Evolutionary conservation across 371 early-diverging fungal genomes (phyloP).

Genomic region (Mortierella sp.): DNA sequence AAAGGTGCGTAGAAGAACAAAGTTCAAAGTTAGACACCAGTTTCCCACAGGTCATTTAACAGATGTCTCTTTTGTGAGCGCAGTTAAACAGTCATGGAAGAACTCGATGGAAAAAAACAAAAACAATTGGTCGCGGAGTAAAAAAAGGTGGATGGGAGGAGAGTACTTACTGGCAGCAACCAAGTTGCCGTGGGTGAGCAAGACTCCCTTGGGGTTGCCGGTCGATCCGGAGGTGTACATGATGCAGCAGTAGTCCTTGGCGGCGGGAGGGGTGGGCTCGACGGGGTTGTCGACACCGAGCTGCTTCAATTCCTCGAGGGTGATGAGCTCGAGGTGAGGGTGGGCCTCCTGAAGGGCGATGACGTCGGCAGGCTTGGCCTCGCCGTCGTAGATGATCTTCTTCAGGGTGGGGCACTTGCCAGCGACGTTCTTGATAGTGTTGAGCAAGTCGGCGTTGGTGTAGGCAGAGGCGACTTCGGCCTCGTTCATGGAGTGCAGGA

Average conservation of each 20-base stretch:
- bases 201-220: conserved; percentile 93
- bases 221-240: conserved; percentile 98
- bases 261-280: conserved; percentile 74
- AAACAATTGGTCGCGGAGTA: not conserved
- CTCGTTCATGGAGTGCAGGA: conserved; percentile 88
- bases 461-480: conserved; percentile 83
- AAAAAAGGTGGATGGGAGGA: not conserved
- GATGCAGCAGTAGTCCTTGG: conserved; percentile 90
- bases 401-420: conserved; percentile 75
- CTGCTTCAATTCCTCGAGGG: conserved; percentile 70
- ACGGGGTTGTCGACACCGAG: conserved; percentile 75
- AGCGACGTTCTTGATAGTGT: conserved; percentile 75
- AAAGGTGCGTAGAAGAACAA: conserved; percentile 14
- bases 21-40: conserved; percentile 2
- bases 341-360: conserved; percentile 56
- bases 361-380: conserved; percentile 64
- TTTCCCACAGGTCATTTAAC: not conserved
- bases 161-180: conserved; percentile 73
- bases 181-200: conserved; percentile 89
- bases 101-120: conserved; percentile 6
- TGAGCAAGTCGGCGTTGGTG: conserved; percentile 86
- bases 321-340: conserved; percentile 63
- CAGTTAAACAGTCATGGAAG: not conserved
- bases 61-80: not conserved
- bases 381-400: conserved; percentile 83